These are phyloP conservation scores for Tolypocladium guangdongense DNA, from an alignment of 2,329 filamentous ascomycete species.

Conservation along the genomic window DNA sequence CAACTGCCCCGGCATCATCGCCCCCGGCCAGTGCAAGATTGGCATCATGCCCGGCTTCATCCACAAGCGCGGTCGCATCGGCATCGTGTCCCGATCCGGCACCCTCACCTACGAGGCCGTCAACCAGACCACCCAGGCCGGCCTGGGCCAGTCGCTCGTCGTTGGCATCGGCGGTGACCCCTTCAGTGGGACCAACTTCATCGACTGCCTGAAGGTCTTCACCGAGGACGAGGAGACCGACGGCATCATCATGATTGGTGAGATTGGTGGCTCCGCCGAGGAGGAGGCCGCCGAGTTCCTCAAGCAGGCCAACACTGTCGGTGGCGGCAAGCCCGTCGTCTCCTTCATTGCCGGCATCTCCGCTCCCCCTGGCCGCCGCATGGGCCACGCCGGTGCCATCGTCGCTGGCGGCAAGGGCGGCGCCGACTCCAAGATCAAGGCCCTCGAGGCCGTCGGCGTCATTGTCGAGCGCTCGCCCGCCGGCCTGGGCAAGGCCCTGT, in stretches of 20 bases:
- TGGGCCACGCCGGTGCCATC: constrained; percentile 98
- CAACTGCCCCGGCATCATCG: constrained; percentile 98
- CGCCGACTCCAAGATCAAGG: constrained; percentile 95
- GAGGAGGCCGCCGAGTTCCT: constrained; percentile 97
- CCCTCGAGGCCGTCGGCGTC: constrained; percentile 86
- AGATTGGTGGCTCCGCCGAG: constrained; percentile 95
- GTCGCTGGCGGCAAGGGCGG: constrained; percentile 96
- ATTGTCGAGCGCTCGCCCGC: constrained; percentile 94
- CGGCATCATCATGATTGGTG: constrained; percentile 99
- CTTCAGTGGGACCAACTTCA: constrained; percentile 99
- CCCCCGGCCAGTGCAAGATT: constrained; percentile 94
- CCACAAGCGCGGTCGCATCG: constrained; percentile 97
- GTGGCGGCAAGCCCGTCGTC: constrained; percentile 83
- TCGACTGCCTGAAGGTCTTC: constrained; percentile 97
- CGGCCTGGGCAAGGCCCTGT: constrained; percentile 81
- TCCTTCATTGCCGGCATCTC: constrained; percentile 98
- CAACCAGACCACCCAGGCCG: constrained; percentile 96
- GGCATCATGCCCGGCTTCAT: constrained; percentile 99
- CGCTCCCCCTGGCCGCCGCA: constrained; percentile 87
- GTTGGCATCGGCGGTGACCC: constrained; percentile 97
- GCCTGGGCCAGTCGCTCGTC: constrained; percentile 94
- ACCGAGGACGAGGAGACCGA: constrained; percentile 92
- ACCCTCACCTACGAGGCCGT: constrained; percentile 99
- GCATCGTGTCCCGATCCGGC: constrained; percentile 95
- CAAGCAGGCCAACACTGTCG: constrained; percentile 78